Base-by-base conservation (phyloP, 2,329 filamentous ascomycete species). In the Fragosphaeria purpurea region DNA sequence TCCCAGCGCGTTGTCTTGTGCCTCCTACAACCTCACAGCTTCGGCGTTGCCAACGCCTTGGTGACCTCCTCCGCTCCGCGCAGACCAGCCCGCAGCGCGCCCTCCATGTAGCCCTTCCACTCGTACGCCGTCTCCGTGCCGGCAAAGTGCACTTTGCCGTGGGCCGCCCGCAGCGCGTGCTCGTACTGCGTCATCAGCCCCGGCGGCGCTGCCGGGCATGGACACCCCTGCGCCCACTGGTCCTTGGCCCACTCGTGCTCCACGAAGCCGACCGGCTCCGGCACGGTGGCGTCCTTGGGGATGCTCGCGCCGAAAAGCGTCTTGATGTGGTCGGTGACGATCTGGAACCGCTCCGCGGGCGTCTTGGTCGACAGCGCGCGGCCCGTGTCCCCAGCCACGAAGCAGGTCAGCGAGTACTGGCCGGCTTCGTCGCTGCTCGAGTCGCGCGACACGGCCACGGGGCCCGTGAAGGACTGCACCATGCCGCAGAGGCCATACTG, bases 51-150 rank as follows among this genome's bases (percentile, higher is more conserved):
- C 31, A 55, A 48, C 2, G 45, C 50, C 10, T 37, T 8, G 6
- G 44, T 10, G 5, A 75, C 70, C 57, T 78, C 72, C 38, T 60
- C 59, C 0, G 74, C 74, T 2, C 65, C 76, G 11, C 71, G 61
- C 51, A 75, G 65, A 1, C 77, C 76, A 46, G 65, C 70, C 6
- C 69, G 57, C 9, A 80, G 62, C 0, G 77, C 77, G 2, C 77
- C 77, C 53, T 80, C 77, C 74, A 80, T 78, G 57, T 79, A 79
- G 0, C 76, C 76, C 50, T 72, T 74, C 76, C 76, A 80, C 51
- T 73, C 68, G 3, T 58, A 64, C 0, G 70, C 68, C 1, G 70
- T 74, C 63, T 80, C 77, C 0, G 76, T 78, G 0, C 77, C 76
- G 3, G 69, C 74, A 55, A 79, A 80, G 48, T 60, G 58, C 12